Base-by-base conservation (phyloP, 2,329 filamentous ascomycete genomes). In the Xylariaceae sp. region DNA sequence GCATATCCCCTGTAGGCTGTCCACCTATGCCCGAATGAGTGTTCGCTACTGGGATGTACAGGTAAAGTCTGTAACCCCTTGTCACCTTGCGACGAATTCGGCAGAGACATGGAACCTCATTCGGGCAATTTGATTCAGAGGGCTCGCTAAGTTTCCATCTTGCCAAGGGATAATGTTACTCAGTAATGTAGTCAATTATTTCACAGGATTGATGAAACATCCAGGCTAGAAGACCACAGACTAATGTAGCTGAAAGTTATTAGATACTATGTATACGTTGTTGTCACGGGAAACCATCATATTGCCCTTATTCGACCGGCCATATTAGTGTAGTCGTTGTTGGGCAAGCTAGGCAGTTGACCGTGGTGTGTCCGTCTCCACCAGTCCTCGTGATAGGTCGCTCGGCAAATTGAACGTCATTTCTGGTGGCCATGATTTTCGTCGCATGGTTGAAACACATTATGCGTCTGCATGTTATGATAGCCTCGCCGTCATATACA, bases 361-460 rank as follows among this genome's bases (percentile, higher is more conserved):
- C 41, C 41, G 50, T 26, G 20, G 24, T 39, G 11, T 16, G 8
- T 32, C 20, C 29, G 58, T 44, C 40, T 24, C 27, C 51, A 36
- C 45, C 53, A 57, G 51, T 60, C 53, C 63, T 60, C 36, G 46
- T 55, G 55, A 58, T 58, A 58, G 51, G 55, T 27, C 43, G 52
- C 50, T 49, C 40, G 33, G 40, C 51, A 63, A 57, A 64, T 66
- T 66, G 46, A 50, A 49, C 42, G 53, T 64, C 59, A 66, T 67
- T 55, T 65, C 56, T 66, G 53, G 47, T 60, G 37, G 47, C 58
- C 53, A 49, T 52, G 52, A 41, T 53, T 41, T 42, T 45, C 48
- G 36, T 55, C 49, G 51, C 10, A 35, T 36, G 48, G 35, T 45
- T 36, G 9, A 6, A 13, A n/a, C n/a, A n/a, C n/a, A n/a, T n/a